Evolutionary conservation across 352 stramenopile species (phyloP), one percentile per base, ranked within the genome.

Genomic region (Pythium oligandrum): DNA sequence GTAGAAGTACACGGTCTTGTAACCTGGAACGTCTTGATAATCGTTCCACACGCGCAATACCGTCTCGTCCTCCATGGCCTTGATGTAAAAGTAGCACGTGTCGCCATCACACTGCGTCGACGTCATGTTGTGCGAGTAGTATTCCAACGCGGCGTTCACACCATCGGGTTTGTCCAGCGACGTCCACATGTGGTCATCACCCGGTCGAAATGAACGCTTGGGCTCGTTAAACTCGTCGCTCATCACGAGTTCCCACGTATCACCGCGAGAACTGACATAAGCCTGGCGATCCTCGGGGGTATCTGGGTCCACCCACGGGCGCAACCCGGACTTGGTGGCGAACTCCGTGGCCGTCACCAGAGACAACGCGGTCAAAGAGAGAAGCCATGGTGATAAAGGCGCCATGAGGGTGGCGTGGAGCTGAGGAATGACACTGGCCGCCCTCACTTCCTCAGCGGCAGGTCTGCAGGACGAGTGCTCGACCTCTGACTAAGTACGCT

Each of bases 51-150:
- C 17, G 17, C 17, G 17, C 17, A 26, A 26, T 26, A 26, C 17
- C 17, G 17, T 26, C 17, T 26, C 51, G 40, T 78, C 60, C 38
- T 84, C 71, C 6, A 68, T 46, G 4, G 65, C 53, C 55, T 76
- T 71, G 52, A 84, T 78, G 59, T 57, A 76, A 43, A 72, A 66
- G 60, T 78, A 80, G 58, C 73, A 81, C 48, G 51, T 35, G 36
- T 38, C 11, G 33, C 57, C 46, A 53, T 59, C 30, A 39, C 71
- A 81, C 38, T 74, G 76, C 12, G 73, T 80, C n/a, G 57, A 78
- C 12, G 70, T 73, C 63, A 93, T 95, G 30, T 76, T 86, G 51
- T 83, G 81, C 44, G 90, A 90, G 70, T 98, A 98, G 59, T 96
- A 89, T 40, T 98, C 87, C 31, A 97, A 70, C 4, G 90, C 90